phyloP scores from a whole-genome alignment of 306 rosid genomes.

The Sicyos baderoa region DNA sequence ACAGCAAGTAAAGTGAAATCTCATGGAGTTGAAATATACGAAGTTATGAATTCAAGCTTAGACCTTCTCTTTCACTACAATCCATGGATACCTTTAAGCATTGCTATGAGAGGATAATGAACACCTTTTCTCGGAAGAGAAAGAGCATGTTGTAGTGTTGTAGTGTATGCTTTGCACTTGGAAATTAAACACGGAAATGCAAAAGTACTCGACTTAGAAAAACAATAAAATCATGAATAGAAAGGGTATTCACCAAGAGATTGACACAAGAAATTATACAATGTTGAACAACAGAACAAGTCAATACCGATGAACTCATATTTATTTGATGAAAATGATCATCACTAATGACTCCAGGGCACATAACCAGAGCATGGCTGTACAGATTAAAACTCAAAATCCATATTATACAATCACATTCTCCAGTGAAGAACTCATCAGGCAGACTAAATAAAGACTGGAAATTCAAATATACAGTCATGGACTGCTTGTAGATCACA shows the following conservation, averaged over 20 bases:
- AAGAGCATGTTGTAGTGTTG: neutral
- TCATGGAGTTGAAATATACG: neutral
- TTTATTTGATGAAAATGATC: neutral
- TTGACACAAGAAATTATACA: neutral
- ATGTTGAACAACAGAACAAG: neutral
- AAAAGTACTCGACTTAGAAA: neutral
- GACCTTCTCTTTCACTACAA: neutral
- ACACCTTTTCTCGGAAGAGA: neutral
- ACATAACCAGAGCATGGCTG: neutral
- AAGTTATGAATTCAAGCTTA: constrained; percentile 1
- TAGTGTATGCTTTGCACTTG: neutral
- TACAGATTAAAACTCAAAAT: neutral
- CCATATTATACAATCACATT: neutral
- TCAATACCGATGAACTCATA: neutral
- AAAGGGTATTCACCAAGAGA: neutral
- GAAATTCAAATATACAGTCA: neutral
- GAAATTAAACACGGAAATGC: neutral
- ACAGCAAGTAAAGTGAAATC: neutral
- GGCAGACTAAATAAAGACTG: neutral
- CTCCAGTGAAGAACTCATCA: neutral
- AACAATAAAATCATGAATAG: neutral
- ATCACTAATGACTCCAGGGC: neutral
- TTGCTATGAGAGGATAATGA: neutral
- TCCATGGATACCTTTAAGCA: neutral
- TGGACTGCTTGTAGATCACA: neutral